Evolutionary conservation across 139 green algal genomes (phyloP).

Genomic region (Bryopsis sp.): DNA sequence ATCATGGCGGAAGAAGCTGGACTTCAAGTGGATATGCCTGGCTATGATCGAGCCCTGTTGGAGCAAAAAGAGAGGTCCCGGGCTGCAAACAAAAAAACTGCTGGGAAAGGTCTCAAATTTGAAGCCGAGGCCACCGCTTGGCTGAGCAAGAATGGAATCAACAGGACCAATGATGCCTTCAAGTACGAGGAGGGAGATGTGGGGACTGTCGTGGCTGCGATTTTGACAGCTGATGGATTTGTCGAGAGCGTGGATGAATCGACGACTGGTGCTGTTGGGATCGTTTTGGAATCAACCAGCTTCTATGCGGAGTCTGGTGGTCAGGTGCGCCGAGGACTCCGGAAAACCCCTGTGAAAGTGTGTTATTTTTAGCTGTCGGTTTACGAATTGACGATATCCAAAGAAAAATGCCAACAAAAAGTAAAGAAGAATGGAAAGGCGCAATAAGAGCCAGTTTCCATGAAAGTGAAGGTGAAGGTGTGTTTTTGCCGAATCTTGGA

Average conservation of each 20-base stretch:
- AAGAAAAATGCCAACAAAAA: no score
- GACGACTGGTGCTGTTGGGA: constrained; percentile 47
- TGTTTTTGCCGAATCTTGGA: no score
- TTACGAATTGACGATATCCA: no score
- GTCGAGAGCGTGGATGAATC: constrained; percentile 46
- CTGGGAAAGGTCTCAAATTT: constrained; percentile 60
- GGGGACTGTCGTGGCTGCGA: constrained; percentile 62
- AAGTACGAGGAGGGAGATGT: constrained; percentile 75
- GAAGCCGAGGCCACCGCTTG: constrained; percentile 77
- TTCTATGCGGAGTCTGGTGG: constrained; percentile 93
- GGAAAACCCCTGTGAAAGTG: neutral
- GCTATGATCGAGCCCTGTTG: constrained; percentile 64
- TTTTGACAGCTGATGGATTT: constrained; percentile 53
- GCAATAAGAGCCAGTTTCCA: no score
- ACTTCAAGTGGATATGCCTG: constrained; percentile 69
- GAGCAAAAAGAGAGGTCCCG: constrained; percentile 67
- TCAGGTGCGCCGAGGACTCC: constrained; percentile 41
- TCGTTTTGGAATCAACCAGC: constrained; percentile 80
- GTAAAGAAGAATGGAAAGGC: no score
- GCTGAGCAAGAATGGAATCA: constrained; percentile 40
- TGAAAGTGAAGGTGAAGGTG: no score
- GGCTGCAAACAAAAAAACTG: constrained; percentile 23
- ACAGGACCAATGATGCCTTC: constrained; percentile 63
- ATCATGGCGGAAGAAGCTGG: constrained; percentile 79
- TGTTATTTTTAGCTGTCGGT: no score